Base-by-base conservation (phyloP, 2,329 filamentous ascomycete species). In the Exophiala alcalophila region DNA sequence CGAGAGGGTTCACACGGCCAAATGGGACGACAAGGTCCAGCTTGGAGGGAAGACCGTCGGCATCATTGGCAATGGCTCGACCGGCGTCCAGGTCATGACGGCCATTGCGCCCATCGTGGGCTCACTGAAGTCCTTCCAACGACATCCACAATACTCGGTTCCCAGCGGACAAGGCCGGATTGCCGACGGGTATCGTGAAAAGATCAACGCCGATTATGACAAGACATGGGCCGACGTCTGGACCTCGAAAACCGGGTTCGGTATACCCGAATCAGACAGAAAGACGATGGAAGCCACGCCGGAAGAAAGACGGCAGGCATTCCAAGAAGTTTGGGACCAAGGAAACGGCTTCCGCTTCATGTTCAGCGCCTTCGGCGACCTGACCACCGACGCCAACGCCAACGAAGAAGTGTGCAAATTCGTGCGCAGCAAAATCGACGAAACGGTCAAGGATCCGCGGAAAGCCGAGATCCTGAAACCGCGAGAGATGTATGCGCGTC, bases 41-140 rank as follows among this genome's bases (percentile, higher is more conserved):
- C 12, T 44, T 10, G 40, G n/a, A 4, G 33, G 31, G n/a, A 53
- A 51, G 23, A 60, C 72, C n/a, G 72, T 77, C 37, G 80, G 72
- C 14, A 71, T 83, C 39, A 75, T 84, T 19, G 80, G 81, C 7
- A 83, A 78, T 0, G 80, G 80, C 1, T 74, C 78, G 0, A 77
- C 77, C 0, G 80, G 80, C 1, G 73, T 83, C 2, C 80, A 84
- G 52, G 23, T 25, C 23, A 25, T 8, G n/a, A n/a, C n/a, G n/a
- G n/a, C n/a, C n/a, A n/a, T n/a, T n/a, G n/a, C n/a, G n/a, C n/a
- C n/a, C n/a, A n/a, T n/a, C n/a, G n/a, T n/a, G n/a, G n/a, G n/a
- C n/a, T n/a, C n/a, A n/a, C 40, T 66, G 18, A 50, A 50, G n/a
- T 57, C 49, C 15, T 65, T 68, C 49, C 61, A 66, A 39, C 57